A percentile compares a stretch with the other conserved stretches of the same genome.
Conservation (phyloP, 2,329 filamentous ascomycete species). For the Talaromyces sp. region DNA sequence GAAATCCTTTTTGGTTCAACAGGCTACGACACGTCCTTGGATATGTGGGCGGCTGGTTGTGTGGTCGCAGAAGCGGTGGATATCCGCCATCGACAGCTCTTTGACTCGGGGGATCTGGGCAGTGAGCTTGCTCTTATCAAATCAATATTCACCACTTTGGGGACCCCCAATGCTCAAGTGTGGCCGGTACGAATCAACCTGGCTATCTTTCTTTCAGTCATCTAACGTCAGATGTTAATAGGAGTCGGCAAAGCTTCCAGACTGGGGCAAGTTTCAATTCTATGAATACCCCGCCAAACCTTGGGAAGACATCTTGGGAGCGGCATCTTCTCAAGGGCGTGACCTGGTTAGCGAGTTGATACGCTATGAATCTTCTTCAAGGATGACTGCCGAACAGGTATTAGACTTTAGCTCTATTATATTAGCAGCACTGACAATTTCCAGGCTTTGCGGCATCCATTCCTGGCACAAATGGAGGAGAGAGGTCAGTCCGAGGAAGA, state of each 20-base stretch:
- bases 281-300: slow-evolving; percentile 60
- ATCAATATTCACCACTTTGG: slow-evolving; percentile 86
- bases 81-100: slow-evolving; percentile 58
- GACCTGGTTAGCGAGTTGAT: slow-evolving; percentile 65
- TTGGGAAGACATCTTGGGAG: slow-evolving; percentile 67
- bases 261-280: slow-evolving; percentile 85
- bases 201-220: not conserved
- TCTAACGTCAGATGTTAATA: slow-evolving; percentile 16
- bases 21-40: slow-evolving; percentile 65
- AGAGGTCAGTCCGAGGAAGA: not conserved
- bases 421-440: not conserved
- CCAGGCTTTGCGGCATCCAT: slow-evolving; percentile 38
- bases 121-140: slow-evolving; percentile 87
- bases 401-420: slow-evolving; percentile 15
- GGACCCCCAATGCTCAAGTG: slow-evolving; percentile 70
- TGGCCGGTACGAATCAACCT: slow-evolving; percentile 65
- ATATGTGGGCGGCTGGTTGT: slow-evolving; percentile 85
- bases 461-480: slow-evolving; percentile 22
- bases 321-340: slow-evolving; percentile 53
- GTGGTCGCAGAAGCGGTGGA: slow-evolving; percentile 72
- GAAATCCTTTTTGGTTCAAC: slow-evolving; percentile 83
- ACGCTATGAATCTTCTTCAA: slow-evolving; percentile 62
- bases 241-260: slow-evolving; percentile 56
- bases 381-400: slow-evolving; percentile 64
- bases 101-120: slow-evolving; percentile 83